phyloP scores from a whole-genome alignment of 768 basidiomycete species.

The Cystoderma amianthinum region DNA sequence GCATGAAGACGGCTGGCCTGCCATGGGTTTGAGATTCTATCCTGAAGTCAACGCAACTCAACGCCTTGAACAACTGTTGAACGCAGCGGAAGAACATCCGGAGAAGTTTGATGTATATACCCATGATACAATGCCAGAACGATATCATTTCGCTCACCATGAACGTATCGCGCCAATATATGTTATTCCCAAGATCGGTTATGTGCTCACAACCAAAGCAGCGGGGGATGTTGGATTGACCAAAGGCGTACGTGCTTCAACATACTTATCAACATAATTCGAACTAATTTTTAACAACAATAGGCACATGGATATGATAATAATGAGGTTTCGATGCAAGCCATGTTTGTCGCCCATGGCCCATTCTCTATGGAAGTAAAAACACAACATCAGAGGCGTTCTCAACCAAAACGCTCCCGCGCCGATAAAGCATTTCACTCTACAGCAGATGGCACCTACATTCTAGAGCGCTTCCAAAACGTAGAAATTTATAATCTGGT shows the following conservation, averaged over 20 bases:
- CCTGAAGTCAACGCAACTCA: slow-evolving; percentile 46
- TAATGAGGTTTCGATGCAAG: slow-evolving; percentile 67
- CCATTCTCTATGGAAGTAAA: slow-evolving; percentile 76
- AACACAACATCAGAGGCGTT: slow-evolving; percentile 33
- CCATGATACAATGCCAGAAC: slow-evolving; percentile 71
- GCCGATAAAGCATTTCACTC: slow-evolving; percentile 58
- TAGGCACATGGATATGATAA: slow-evolving; percentile 94
- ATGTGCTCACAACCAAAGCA: slow-evolving; percentile 62
- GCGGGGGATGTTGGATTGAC: slow-evolving; percentile 56
- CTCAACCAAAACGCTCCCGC: slow-evolving; percentile 9
- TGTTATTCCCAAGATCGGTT: slow-evolving; percentile 76
- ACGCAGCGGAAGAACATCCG: slow-evolving; percentile 41
- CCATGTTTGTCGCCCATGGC: slow-evolving; percentile 89
- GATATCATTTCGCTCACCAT: slow-evolving; percentile 69
- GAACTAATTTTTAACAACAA: background rate
- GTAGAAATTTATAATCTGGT: slow-evolving; percentile 83
- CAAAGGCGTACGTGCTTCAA: slow-evolving; percentile 59
- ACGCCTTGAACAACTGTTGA: slow-evolving; percentile 47
- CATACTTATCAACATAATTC: background rate
- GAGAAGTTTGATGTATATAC: slow-evolving; percentile 79
- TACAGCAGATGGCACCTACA: slow-evolving; percentile 52
- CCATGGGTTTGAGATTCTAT: slow-evolving; percentile 77
- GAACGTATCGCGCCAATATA: slow-evolving; percentile 87
- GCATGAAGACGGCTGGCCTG: slow-evolving; percentile 87
- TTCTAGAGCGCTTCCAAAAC: slow-evolving; percentile 82